Base-by-base conservation (phyloP, 306 rosid genomes). In the Nissolia schottii region DNA sequence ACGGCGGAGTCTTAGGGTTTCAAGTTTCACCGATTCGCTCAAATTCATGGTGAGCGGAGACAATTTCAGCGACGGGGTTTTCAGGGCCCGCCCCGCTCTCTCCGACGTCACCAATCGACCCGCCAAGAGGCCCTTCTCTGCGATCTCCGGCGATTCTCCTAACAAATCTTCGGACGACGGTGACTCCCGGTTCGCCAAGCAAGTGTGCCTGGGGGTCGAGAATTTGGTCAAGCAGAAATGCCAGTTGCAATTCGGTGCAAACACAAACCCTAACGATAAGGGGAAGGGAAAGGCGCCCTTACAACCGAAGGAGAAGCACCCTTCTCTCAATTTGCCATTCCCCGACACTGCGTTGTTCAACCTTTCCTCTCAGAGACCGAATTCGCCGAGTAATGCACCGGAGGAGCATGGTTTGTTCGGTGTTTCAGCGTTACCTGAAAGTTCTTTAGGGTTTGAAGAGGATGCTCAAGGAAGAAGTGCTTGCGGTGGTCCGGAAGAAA, bases 51-150 rank as follows among this genome's bases (percentile, higher is more conserved):
- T 79, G 81, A 79, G 82, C 51, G 78, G 73, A 41, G 86, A 83
- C 79, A 84, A 60, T 74, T 71, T 75, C 29, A 71, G 54, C 15
- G 82, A 79, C 38, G 78, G 70, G 72, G 38, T 68, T 38, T 16
- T 49, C 31, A 85, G 77, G 71, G n/a, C 71, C 77, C 96, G 95
- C 3, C 54, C 75, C 8, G 94, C 31, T 59, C 84, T 93, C 0
- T 50, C 83, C 0, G 90, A 94, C 62, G 31, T 84, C 75, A 85
- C 96, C 3, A 94, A 94, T 62, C 83, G 85, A 19, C 89, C 80
- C 0, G 35, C 68, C 0, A 91, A 91, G 62, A 79, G 97, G 43
- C 70, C 81, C 0, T 60, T 94, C 74, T 75, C 88, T 14, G 69
- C 43, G 57, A 58, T 84, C 62, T 81, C 81, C 49, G 77, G 76